Evolutionary conservation across 2,329 filamentous ascomycete species (phyloP).

Genomic region (Neonectria ditissima): DNA sequence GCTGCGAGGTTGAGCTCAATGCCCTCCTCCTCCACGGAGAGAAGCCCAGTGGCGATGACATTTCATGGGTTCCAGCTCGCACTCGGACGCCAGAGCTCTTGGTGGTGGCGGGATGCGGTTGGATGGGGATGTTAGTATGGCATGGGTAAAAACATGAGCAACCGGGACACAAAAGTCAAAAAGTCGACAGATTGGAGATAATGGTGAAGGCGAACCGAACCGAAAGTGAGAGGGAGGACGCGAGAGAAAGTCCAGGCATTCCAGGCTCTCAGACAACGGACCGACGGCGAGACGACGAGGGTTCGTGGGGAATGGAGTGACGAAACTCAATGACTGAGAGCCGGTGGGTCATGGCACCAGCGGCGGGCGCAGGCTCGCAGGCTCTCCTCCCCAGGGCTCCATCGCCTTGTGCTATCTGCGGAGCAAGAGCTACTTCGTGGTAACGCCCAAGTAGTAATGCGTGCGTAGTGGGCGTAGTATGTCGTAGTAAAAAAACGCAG

Average conservation of each 20-base stretch:
- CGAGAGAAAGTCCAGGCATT: slow-evolving; percentile 36
- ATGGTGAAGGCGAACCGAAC: not conserved
- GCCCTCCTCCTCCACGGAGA: slow-evolving; percentile 61
- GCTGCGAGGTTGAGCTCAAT: slow-evolving; percentile 52
- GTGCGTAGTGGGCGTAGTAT: not conserved
- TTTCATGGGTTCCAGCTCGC: slow-evolving; percentile 43
- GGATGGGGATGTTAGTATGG: slow-evolving; percentile 33
- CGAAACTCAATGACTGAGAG: slow-evolving; percentile 40
- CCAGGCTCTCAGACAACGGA: slow-evolving; percentile 31
- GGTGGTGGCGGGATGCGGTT: slow-evolving; percentile 27
- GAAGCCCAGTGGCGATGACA: slow-evolving; percentile 63
- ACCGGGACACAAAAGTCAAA: slow-evolving; percentile 16
- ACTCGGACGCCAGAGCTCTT: slow-evolving; percentile 31
- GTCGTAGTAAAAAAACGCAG: not conserved
- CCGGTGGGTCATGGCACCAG: slow-evolving; percentile 42
- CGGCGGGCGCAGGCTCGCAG: slow-evolving; percentile 36
- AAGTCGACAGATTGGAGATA: not conserved
- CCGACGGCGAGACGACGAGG: slow-evolving; percentile 27
- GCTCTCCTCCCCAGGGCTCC: slow-evolving; percentile 33
- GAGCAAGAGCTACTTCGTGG: slow-evolving; percentile 12
- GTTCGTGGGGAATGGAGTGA: slow-evolving; percentile 44
- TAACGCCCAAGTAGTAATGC: not conserved
- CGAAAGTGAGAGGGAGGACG: slow-evolving; percentile 6
- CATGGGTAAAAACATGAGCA: slow-evolving; percentile 30
- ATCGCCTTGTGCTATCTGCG: slow-evolving; percentile 16